Base-by-base conservation (phyloP, 164 flowering plant species). In the Hamamelis virginiana region DNA sequence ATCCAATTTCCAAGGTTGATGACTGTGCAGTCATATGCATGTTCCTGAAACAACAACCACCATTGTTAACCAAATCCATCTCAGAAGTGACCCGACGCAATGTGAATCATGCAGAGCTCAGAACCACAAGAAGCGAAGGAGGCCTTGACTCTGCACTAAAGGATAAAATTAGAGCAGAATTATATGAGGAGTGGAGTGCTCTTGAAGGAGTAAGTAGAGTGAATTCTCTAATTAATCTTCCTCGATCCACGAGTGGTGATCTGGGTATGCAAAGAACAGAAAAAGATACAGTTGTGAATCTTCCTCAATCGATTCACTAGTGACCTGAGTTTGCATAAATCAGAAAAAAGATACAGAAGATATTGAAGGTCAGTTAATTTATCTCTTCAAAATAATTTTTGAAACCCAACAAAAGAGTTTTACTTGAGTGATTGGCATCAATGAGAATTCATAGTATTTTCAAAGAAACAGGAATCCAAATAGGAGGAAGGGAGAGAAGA, bases 21-120 rank as follows among this genome's bases (percentile, higher is more conserved):
- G 98, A 93, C 68, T 87, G 91, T 53, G 89, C 98, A 15, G 97
- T 66, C 0, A 52, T 93, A 8, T 86, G 91, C 80, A 75, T 91
- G 67, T 91, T 85, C 82, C 76, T 91, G 33, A 84, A 85, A 61
- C 51, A 85, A 61, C 51, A 50, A 9, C 71, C 62, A 9, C 72
- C 80, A 8, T 43, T 66, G 5, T 52, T 74, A 1, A 55, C 69
- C 23, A 78, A 67, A 67, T 48, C 81, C 25, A 18, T 21, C 8
- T 73, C 78, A 14, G 78, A 69, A 1, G 22, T 25, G 4, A 63
- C 43, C 28, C 44, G 43, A 10, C 27, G 33, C 13, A 67, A 58
- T 28, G 13, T 12, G 14, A 72, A 19, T 43, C 48, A 26, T n/a
- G 45, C 33, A 18, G 60, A 51, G 28, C 28, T 44, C 16, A 63